Base-by-base conservation (phyloP, 2,329 filamentous ascomycete species). In the Fusarium avenaceum region DNA sequence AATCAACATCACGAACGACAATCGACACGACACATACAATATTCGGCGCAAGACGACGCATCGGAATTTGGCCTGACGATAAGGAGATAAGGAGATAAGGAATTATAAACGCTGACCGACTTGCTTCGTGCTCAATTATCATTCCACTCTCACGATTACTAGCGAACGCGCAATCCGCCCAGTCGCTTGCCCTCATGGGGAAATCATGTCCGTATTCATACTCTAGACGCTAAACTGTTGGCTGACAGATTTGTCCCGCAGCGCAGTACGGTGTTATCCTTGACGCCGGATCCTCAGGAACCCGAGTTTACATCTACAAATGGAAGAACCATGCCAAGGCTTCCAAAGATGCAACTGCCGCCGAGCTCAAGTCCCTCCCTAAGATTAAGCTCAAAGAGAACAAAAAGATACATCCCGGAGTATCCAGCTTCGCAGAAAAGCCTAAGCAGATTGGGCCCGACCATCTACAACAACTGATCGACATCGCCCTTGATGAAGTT, bases 261-360 rank as follows among this genome's bases (percentile, higher is more conserved):
- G 86, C 85, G 76, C 86, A 88, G 82, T 97, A 96, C 85, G 96
- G 94, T 77, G 92, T 98, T 74, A 94, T 99, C 77, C 88, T 99
- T 76, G 96, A 99, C 86, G 96, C 96, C 78, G 96, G 96, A 73
- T 98, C 96, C 80, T 98, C 96, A 79, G 95, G 96, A 78, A 98
- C 95, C 75, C 92, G 96, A 77, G 86, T 97, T 67, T 93, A 99
- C 79, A 89, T 99, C 59, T 99, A 99, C 82, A 89, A 90, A 80
- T 99, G 96, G 96, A 88, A 94, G 75, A 91, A 96, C 76, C 89
- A 90, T 68, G 83, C 87, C 39, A 85, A 85, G 71, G 90, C 92
- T 40, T 53, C 68, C 83, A 88, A 74, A 84, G 89, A 89, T 57
- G 71, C 77, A 24, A 75, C 76, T 14, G 52, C 68, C 17, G 57